phyloP scores from a whole-genome alignment of 495 filamentous ascomycete species.

The Aspergillus wentii region DNA sequence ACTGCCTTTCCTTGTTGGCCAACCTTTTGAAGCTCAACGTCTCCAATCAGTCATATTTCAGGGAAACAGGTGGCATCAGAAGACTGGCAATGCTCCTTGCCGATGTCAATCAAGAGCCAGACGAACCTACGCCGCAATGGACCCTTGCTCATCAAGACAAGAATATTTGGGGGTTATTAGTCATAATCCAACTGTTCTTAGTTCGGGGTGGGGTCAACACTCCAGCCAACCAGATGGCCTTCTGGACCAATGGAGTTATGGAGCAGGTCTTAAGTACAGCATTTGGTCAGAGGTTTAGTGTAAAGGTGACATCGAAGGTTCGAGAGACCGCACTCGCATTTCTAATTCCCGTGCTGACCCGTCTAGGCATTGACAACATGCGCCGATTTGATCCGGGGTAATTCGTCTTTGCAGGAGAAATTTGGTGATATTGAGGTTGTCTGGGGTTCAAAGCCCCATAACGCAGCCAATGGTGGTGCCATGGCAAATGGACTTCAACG shows the following conservation, averaged over 20 bases:
- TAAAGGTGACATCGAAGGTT: slow-evolving; percentile 79
- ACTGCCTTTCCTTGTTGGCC: slow-evolving; percentile 88
- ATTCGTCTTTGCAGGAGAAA: slow-evolving; percentile 70
- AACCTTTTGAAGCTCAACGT: slow-evolving; percentile 86
- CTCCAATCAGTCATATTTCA: slow-evolving; percentile 90
- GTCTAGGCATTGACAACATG: slow-evolving; percentile 72
- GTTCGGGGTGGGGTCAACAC: slow-evolving; percentile 75
- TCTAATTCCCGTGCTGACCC: slow-evolving; percentile 12
- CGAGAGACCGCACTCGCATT: slow-evolving; percentile 14
- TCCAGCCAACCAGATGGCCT: slow-evolving; percentile 76
- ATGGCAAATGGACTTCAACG: slow-evolving; percentile 42
- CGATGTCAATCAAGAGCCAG: slow-evolving; percentile 54
- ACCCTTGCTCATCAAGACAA: slow-evolving; percentile 74
- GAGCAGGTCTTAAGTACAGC: slow-evolving; percentile 77
- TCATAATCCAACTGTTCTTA: slow-evolving; percentile 80
- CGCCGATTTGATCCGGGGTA: slow-evolving; percentile 84
- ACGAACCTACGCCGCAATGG: slow-evolving; percentile 65
- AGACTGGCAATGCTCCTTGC: slow-evolving; percentile 66
- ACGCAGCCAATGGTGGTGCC: slow-evolving; percentile 38
- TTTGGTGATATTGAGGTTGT: slow-evolving; percentile 71
- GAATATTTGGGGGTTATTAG: slow-evolving; percentile 86
- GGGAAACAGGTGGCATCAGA: slow-evolving; percentile 81
- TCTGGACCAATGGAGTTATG: slow-evolving; percentile 77
- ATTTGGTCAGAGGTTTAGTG: slow-evolving; percentile 69
- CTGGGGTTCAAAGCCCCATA: slow-evolving; percentile 27